Evolutionary conservation across 1,139 yeast genomes (phyloP), one percentile per base, ranked within the genome.

Genomic region (Saccharomyces hybrid): DNA sequence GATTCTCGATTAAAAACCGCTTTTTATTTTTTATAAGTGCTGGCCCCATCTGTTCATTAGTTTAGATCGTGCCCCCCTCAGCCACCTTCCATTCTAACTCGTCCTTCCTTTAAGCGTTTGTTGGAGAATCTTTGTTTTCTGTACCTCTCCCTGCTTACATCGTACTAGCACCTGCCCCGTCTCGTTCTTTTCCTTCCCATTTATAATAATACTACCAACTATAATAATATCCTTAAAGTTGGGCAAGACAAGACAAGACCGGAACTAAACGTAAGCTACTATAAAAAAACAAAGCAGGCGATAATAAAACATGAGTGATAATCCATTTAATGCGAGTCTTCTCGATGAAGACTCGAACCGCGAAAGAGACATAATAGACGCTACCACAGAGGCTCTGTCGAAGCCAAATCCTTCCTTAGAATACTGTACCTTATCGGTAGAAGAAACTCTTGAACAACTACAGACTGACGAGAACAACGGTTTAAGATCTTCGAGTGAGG

Each of bases 401-500:
- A 66, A 62, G 44, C 70, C 71, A 2, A 63, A 63, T 5, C 70
- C 76, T 0, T 72, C 75, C 23, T 56, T 63, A 48, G 63, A 65
- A 56, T 89, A 72, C 69, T 79, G 89, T 62, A 77, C 78, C 30
- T 70, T 79, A 57, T 70, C 89, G 0, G 76, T 81, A 4, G 85
- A 81, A 34, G 87, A 87, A 49, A 82, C 91, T 0, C 78, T 79
- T 2, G 61, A 68, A 13, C 83, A 83, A 51, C 75, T 90, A 48
- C 79, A 79, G 54, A 86, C 97, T 0, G 82, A 88, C 61, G 54
- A 71, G 11, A 67, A 63, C 1, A 60, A 69, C 8, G 98, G 98
- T 2, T 74, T 91, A 27, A 72, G 78, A 27, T 81, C 84, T 52
- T 76, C 75, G 31, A 90, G 84, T 59, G 97, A 90, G 58, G 81